Base-by-base conservation (phyloP, 2,329 filamentous ascomycete species). In the Cytospora piceae region DNA sequence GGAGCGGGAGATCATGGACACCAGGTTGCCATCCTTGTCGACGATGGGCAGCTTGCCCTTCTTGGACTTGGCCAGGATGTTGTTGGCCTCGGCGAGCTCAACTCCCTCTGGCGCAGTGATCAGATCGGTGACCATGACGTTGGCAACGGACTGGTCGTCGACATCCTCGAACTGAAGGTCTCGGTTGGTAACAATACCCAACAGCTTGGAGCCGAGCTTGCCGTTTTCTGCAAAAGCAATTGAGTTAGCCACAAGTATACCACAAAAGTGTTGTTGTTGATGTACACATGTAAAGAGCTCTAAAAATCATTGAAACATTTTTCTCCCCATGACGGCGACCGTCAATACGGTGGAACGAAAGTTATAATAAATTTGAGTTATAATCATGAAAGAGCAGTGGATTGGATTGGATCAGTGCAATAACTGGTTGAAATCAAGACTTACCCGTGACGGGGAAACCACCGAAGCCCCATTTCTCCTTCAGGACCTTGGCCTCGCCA, bases 301-400 rank as follows among this genome's bases (percentile, higher is more conserved):
- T 32, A 59, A 49, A 22, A 20, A 24, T 68, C 67, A 68, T 68
- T 54, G 64, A 66, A 67, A 42, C 58, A 68, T 51, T 77, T 81
- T 80, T 84, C 80, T 97, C 93, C 92, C 87, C 93, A 97, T 83
- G 85, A 92, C 91, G 86, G 86, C 88, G 82, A 85, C 46, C 85
- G 89, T 91, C 90, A 87, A 90, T 96, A 86, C 92, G 93, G 95
- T 94, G 94, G 95, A 99, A 99, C 95, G 95, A 99, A 99, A 99
- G 95, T 98, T 98, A 97, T 91, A 87, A 82, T 82, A 81, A 83
- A 86, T 84, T 83, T 81, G 85, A 83, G 87, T 84, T 86, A 85
- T 92, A 95, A 97, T 97, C 92, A 93, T 83, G 34, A 14, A 37
- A 31, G 55, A 66, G 64, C 69, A 70, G 61, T 62, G 34, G 49